Evolutionary conservation across 202 grass and related monocot genomes (phyloP).

Genomic region (Setaria italica): DNA sequence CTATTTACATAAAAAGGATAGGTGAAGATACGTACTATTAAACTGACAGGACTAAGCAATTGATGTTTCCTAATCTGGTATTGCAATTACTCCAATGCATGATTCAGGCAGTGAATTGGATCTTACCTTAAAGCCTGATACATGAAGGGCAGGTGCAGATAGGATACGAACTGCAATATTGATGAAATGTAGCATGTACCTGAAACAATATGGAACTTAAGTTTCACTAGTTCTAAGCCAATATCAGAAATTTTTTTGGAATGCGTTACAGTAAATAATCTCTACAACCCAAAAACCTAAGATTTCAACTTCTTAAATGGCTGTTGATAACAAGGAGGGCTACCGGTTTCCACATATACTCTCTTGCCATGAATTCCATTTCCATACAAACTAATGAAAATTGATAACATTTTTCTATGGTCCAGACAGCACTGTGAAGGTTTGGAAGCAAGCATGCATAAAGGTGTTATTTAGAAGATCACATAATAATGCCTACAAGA

Average conservation of each 20-base stretch:
- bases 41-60: slow-evolving; percentile 8
- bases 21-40: slow-evolving; percentile 12
- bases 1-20: slow-evolving; percentile 35
- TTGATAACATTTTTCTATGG: not conserved
- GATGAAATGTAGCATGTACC: slow-evolving; percentile 83
- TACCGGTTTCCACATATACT: slow-evolving; percentile 8
- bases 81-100: slow-evolving; percentile 27
- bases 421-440: not conserved
- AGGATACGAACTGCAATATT: slow-evolving; percentile 84
- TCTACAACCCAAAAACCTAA: not conserved
- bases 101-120: slow-evolving; percentile 19
- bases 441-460: slow-evolving; percentile 28
- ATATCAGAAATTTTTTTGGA: slow-evolving; percentile 29
- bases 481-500: slow-evolving; percentile 21
- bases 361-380: slow-evolving; percentile 1
- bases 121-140: slow-evolving; percentile 96
- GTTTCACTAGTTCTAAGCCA: slow-evolving; percentile 11
- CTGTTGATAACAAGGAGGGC: slow-evolving; percentile 5
- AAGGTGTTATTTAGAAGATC: slow-evolving; percentile 13
- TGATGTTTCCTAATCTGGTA: slow-evolving; percentile 19
- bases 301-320: slow-evolving; percentile 13
- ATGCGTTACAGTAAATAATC: slow-evolving; percentile 21
- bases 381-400: slow-evolving; percentile 34
- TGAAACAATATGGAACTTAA: slow-evolving; percentile 51
- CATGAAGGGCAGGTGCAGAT: slow-evolving; percentile 84